A percentile compares a stretch with the other conserved stretches of the same genome.
phyloP scores from a whole-genome alignment of 441 rosid species.

The Cnidoscolus chayamansa region DNA sequence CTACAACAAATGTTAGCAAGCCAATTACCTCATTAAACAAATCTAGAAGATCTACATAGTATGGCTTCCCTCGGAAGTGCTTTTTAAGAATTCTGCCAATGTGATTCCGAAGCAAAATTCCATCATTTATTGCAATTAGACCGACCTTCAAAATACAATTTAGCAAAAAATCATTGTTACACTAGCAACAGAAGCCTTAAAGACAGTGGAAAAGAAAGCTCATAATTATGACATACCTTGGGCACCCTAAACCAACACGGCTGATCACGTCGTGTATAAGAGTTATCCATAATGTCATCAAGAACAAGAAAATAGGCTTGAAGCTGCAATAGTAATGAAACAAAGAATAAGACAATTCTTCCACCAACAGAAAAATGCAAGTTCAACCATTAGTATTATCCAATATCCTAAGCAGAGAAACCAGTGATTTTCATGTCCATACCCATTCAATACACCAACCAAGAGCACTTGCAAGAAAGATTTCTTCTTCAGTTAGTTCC shows the following conservation, averaged over 20 bases:
- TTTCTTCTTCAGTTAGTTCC: slow-evolving; percentile 61
- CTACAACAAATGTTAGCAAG: not conserved
- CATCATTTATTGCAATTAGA: slow-evolving; percentile 74
- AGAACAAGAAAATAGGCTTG: slow-evolving; percentile 90
- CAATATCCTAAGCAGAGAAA: not conserved
- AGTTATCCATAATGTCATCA: slow-evolving; percentile 87
- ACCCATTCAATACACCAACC: slow-evolving; percentile 99
- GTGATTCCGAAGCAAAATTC: slow-evolving; percentile 73
- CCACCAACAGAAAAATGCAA: not conserved
- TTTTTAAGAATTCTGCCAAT: slow-evolving; percentile 70
- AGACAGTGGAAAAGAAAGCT: not conserved
- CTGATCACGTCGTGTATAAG: slow-evolving; percentile 89
- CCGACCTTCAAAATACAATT: slow-evolving; percentile 48
- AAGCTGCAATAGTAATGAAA: slow-evolving; percentile 45
- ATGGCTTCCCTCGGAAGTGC: slow-evolving; percentile 68
- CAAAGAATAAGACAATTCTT: not conserved
- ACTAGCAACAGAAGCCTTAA: slow-evolving; percentile 1
- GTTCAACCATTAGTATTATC: not conserved
- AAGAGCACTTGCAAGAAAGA: slow-evolving; percentile 65
- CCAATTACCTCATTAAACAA: slow-evolving; percentile 74
- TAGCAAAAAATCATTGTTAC: slow-evolving; percentile 6
- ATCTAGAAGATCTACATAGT: slow-evolving; percentile 76
- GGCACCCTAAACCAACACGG: slow-evolving; percentile 90
- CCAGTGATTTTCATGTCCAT: slow-evolving; percentile 16
- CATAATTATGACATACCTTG: slow-evolving; percentile 43